These are phyloP conservation scores for Triticum turgidum DNA, from an alignment of 176 grass and related monocot genomes.

Conservation along the genomic window DNA sequence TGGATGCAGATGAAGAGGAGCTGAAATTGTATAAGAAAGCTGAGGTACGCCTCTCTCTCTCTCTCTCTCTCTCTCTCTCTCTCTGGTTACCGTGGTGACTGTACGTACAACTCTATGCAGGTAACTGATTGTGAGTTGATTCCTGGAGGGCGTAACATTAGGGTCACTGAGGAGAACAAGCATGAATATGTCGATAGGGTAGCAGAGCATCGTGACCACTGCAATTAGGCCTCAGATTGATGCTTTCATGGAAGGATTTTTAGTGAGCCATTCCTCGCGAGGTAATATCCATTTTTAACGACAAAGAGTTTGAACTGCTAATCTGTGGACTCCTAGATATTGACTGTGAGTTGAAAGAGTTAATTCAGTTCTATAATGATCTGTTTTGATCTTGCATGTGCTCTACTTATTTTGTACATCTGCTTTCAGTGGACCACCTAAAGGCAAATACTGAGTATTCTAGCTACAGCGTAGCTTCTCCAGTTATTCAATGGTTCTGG, in stretches of 20 bases:
- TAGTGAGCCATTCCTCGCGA: constrained; percentile 75
- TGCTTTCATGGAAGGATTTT: constrained; percentile 89
- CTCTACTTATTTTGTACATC: not conserved
- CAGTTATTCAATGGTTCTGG: constrained; percentile 99
- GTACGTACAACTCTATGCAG: constrained; percentile 42
- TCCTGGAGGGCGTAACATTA: no score
- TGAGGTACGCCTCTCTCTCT: constrained; percentile 42
- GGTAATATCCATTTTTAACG: constrained; percentile 93
- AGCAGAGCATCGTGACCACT: constrained; percentile 82
- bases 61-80: no score
- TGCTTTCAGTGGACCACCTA: constrained; percentile 83
- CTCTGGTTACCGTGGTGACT: not conserved
- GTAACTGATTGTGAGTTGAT: not conserved
- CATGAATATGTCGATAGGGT: no score
- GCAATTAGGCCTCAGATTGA: constrained; percentile 95
- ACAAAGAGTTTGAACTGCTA: constrained; percentile 93
- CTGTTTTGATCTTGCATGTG: not conserved
- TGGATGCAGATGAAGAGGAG: constrained; percentile 98
- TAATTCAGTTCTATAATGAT: not conserved
- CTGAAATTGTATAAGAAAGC: constrained; percentile 87
- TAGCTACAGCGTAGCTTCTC: constrained; percentile 85
- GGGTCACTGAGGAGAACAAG: no score
- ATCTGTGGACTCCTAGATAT: constrained; percentile 97
- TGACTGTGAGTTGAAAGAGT: constrained; percentile 67
- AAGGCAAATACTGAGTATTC: constrained; percentile 95